Conservation (phyloP, 352 stramenopile genomes). For the Pythium graminicola region DNA sequence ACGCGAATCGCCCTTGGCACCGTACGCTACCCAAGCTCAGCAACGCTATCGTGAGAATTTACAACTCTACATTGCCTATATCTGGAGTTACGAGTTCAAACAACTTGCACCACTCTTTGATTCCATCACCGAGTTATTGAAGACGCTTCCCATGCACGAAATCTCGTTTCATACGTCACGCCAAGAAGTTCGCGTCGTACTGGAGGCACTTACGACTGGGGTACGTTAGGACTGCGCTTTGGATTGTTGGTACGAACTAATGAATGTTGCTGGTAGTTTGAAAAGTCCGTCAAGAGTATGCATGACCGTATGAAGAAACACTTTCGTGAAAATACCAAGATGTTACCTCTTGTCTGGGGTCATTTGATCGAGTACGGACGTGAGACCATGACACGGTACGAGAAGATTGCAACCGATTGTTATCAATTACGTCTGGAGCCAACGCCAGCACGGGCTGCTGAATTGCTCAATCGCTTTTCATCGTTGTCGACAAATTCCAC, state of each 20-base stretch:
- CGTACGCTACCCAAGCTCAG: conserved; percentile 43
- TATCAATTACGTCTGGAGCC: conserved; percentile 60
- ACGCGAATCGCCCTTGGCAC: conserved; percentile 38
- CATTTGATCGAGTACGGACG: conserved; percentile 40
- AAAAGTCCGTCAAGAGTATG: conserved; percentile 62
- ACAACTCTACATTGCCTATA: conserved; percentile 44
- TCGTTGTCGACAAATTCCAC: conserved; percentile 9
- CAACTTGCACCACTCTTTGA: conserved; percentile 49
- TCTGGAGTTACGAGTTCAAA: conserved; percentile 70
- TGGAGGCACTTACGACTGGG: conserved; percentile 36
- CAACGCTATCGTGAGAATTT: conserved; percentile 38
- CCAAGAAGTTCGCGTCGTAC: conserved; percentile 44
- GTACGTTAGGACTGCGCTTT: conserved; percentile 18
- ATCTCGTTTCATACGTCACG: conserved; percentile 63
- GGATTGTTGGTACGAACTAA: neutral
- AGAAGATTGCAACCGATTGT: conserved; percentile 44
- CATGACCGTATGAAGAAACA: conserved; percentile 74
- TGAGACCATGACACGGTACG: conserved; percentile 36
- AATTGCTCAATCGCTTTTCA: conserved; percentile 43
- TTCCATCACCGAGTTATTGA: conserved; percentile 44
- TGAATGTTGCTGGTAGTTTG: conserved; percentile 30
- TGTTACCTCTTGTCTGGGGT: conserved; percentile 48
- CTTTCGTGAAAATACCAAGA: conserved; percentile 42
- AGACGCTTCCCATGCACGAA: conserved; percentile 46
- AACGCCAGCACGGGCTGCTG: conserved; percentile 28